phyloP scores from a whole-genome alignment of 495 filamentous ascomycete genomes.

The Baudoinia panamericana region DNA sequence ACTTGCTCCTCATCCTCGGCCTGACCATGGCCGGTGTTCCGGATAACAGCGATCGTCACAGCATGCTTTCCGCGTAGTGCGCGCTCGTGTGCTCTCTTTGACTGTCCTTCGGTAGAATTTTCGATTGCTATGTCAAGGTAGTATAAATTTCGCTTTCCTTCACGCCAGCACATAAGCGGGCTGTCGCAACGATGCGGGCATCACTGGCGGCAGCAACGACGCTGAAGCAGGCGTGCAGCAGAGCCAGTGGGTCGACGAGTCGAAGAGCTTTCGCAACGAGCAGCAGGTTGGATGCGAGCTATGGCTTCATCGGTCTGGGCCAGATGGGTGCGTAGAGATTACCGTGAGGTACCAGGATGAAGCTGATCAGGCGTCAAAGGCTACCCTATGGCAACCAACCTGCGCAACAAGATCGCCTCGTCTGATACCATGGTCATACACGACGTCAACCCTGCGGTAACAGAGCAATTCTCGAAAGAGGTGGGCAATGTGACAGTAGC shows the following conservation, averaged over 20 bases:
- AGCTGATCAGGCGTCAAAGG: constrained; percentile 21
- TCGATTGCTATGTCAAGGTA: too few species aligned
- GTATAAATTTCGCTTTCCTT: too few species aligned
- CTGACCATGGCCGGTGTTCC: too few species aligned
- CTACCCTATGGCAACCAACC: constrained; percentile 41
- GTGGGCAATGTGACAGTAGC: constrained; percentile 27
- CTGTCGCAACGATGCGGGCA: too few species aligned
- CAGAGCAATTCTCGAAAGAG: constrained; percentile 23
- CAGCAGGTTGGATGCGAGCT: constrained; percentile 18
- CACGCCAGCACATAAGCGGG: too few species aligned
- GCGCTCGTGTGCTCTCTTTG: too few species aligned
- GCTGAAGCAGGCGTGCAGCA: too few species aligned
- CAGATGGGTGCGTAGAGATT: constrained; percentile 29
- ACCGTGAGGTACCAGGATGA: neutral
- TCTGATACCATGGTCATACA: constrained; percentile 34
- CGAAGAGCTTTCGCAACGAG: constrained; percentile 19
- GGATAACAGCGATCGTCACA: too few species aligned
- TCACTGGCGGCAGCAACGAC: too few species aligned
- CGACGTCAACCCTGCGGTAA: constrained; percentile 34
- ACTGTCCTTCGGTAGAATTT: too few species aligned
- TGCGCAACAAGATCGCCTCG: constrained; percentile 31
- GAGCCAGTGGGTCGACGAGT: constrained; percentile 2
- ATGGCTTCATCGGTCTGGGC: constrained; percentile 34
- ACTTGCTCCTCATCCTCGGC: too few species aligned
- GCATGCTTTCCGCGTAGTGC: too few species aligned